phyloP scores from a whole-genome alignment of 345 rosid species.

The Salix brachista region DNA sequence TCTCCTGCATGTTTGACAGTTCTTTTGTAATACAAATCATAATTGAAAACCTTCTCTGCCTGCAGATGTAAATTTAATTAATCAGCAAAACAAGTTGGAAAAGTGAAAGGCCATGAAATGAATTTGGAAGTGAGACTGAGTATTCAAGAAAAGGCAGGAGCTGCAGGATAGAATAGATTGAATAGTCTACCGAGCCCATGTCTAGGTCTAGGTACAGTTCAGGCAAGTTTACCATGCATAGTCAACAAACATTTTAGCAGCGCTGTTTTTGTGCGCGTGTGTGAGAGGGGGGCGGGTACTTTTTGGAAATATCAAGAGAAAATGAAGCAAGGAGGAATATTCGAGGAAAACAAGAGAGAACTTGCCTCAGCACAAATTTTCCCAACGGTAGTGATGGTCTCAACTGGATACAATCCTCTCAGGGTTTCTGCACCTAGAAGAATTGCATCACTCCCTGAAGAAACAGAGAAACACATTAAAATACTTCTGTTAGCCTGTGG shows the following conservation, averaged over 20 bases:
- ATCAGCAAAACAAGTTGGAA: not conserved
- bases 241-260: not conserved
- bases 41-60: slow-evolving; percentile 43
- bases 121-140: not conserved
- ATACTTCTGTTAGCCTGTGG: not conserved
- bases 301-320: not conserved
- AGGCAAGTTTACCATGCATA: not conserved
- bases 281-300: not conserved
- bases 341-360: not conserved
- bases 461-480: not conserved
- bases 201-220: not conserved
- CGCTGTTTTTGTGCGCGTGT: not conserved
- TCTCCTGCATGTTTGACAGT: slow-evolving; percentile 35
- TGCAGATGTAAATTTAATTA: slow-evolving; percentile 4
- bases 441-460: slow-evolving; percentile 84
- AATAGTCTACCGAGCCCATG: not conserved
- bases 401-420: slow-evolving; percentile 90
- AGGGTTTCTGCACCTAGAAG: slow-evolving; percentile 97
- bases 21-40: slow-evolving; percentile 35
- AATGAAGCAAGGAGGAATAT: not conserved
- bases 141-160: not conserved
- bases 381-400: slow-evolving; percentile 74
- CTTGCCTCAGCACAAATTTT: slow-evolving; percentile 87
- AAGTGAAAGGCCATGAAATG: not conserved
- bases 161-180: not conserved